phyloP scores from a whole-genome alignment of 169 alveolate species.

The Cryptosporidium sp. region DNA sequence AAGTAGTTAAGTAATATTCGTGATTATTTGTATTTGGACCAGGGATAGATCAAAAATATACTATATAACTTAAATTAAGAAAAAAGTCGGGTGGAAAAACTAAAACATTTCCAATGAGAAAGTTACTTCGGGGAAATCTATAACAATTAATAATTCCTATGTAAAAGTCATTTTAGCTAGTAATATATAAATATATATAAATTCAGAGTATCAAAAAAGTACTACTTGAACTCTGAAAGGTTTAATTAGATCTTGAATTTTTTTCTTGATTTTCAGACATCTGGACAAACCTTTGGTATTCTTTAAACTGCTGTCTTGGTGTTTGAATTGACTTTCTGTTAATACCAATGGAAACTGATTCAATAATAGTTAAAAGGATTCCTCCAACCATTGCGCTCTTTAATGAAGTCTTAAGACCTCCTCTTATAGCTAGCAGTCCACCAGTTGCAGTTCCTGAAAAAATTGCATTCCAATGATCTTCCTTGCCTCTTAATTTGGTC shows the following conservation, averaged over 20 bases:
- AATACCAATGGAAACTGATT: constrained; percentile 87
- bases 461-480: constrained; percentile 95
- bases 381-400: constrained; percentile 93
- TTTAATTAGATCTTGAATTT: not conserved
- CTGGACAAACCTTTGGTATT: constrained; percentile 79
- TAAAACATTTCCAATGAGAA: not conserved
- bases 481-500: constrained; percentile 91
- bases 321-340: constrained; percentile 86
- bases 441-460: constrained; percentile 95
- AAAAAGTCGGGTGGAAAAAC: too few relatives aligned
- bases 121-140: not conserved
- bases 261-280: not conserved
- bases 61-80: too few relatives aligned
- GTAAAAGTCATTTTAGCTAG: too few relatives aligned
- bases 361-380: constrained; percentile 87
- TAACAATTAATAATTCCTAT: too few relatives aligned
- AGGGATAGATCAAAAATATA: too few relatives aligned
- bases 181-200: too few relatives aligned
- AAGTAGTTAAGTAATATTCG: not conserved
- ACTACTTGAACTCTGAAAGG: not conserved
- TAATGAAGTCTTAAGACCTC: constrained; percentile 88
- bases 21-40: too few relatives aligned
- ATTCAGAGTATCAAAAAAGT: not conserved
- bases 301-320: constrained; percentile 85
- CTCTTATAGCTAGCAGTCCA: constrained; percentile 91